These are phyloP conservation scores for Pythium brassicae DNA, from an alignment of 352 stramenopile genomes.

Conservation along the genomic window DNA sequence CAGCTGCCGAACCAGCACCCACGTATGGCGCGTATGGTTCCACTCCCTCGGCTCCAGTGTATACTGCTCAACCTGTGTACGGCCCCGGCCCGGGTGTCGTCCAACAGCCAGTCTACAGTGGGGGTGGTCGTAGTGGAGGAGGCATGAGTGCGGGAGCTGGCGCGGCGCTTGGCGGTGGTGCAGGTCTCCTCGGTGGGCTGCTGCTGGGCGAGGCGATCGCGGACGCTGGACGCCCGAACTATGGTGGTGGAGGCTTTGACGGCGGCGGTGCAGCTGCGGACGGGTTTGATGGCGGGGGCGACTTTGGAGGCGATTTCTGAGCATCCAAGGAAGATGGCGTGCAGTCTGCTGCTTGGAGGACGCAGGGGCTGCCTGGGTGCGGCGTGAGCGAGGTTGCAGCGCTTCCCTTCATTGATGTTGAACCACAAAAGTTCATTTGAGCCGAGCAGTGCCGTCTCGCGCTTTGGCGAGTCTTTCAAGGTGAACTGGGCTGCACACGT, in stretches of 20 bases:
- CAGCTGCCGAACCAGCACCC: constrained; percentile 1
- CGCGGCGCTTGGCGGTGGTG: constrained; percentile 38
- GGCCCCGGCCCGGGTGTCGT: background rate
- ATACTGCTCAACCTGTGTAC: constrained; percentile 20
- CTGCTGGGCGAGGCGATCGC: constrained; percentile 33
- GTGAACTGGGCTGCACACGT: too few relatives aligned
- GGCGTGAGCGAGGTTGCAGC: too few relatives aligned
- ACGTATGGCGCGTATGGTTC: constrained; percentile 2
- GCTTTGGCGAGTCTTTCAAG: too few relatives aligned
- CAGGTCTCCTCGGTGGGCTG: constrained; percentile 41
- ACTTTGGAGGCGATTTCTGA: constrained; percentile 53
- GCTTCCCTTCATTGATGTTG: too few relatives aligned
- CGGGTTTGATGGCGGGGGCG: constrained; percentile 15
- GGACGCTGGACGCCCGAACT: constrained; percentile 18
- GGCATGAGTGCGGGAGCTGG: constrained; percentile 45
- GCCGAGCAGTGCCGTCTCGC: too few relatives aligned
- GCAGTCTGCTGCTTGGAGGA: too few relatives aligned
- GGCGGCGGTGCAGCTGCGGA: constrained; percentile 1
- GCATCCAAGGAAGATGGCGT: background rate
- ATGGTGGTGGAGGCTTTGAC: constrained; percentile 3
- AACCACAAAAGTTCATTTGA: too few relatives aligned
- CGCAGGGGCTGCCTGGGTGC: background rate
- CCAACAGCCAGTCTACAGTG: constrained; percentile 5
- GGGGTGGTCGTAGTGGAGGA: constrained; percentile 14
- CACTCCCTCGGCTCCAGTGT: constrained; percentile 8